A percentile compares a stretch with the other conserved stretches of the same genome.
Conservation (phyloP, 306 rosid genomes). For the Prunus armeniaca region DNA sequence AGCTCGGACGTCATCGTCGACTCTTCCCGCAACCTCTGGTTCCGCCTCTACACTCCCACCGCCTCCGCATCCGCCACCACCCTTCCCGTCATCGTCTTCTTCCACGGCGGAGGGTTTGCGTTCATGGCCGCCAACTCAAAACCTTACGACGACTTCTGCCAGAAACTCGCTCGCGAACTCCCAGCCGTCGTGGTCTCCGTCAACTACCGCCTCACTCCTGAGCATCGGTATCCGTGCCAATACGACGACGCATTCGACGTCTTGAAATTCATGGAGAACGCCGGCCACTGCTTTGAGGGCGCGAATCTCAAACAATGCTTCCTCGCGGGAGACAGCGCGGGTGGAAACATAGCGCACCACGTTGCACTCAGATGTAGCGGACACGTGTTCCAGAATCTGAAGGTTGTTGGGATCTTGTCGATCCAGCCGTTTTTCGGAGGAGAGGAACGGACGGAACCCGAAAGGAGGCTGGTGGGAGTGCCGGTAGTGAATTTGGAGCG, state of each 20-base stretch:
- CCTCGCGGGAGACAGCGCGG: slow-evolving; percentile 34
- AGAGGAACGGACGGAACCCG: slow-evolving; percentile 34
- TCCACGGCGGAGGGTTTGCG: slow-evolving; percentile 30
- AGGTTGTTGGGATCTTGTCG: slow-evolving; percentile 10
- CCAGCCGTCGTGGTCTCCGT: slow-evolving; percentile 30
- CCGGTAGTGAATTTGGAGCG: background rate
- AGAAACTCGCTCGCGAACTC: slow-evolving; percentile 5
- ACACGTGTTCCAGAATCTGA: slow-evolving; percentile 2
- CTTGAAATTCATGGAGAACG: slow-evolving; percentile 22
- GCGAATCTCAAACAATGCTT: slow-evolving; percentile 22
- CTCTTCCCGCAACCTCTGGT: slow-evolving; percentile 41
- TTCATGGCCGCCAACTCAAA: slow-evolving; percentile 10
- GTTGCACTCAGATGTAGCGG: slow-evolving; percentile 15
- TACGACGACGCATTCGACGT: slow-evolving; percentile 37
- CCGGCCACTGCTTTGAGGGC: background rate
- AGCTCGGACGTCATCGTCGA: slow-evolving; percentile 47
- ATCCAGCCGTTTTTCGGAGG: slow-evolving; percentile 39
- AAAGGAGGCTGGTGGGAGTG: background rate
- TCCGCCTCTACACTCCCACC: slow-evolving; percentile 42
- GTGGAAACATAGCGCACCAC: slow-evolving; percentile 41
- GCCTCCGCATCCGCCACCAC: background rate
- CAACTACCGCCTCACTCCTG: slow-evolving; percentile 34
- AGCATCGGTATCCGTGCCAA: slow-evolving; percentile 22
- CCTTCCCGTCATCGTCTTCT: slow-evolving; percentile 21
- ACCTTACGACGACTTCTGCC: slow-evolving; percentile 12